phyloP scores from a whole-genome alignment of 1,284 basidiomycete genomes.

The Sanghuangporus weigelae region DNA sequence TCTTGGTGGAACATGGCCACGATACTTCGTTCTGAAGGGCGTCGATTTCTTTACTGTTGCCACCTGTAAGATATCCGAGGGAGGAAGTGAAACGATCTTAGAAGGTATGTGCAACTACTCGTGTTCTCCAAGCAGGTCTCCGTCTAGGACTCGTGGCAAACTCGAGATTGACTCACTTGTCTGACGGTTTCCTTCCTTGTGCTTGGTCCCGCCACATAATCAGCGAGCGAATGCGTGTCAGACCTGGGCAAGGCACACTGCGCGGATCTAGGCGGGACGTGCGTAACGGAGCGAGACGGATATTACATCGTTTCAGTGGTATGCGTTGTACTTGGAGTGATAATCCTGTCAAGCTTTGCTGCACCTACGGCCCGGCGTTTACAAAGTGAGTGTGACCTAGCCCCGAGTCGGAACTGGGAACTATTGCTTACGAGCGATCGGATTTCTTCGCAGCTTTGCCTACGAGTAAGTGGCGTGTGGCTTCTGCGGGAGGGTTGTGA shows the following conservation, averaged over 20 bases:
- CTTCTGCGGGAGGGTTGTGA: neutral
- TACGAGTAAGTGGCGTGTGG: conserved; percentile 53
- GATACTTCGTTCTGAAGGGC: conserved; percentile 87
- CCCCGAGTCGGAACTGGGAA: neutral
- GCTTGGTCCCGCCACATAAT: neutral
- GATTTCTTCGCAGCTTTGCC: conserved; percentile 15
- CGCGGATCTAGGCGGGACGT: conserved; percentile 70
- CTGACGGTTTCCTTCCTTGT: neutral
- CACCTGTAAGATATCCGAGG: conserved; percentile 66
- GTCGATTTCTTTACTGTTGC: conserved; percentile 86
- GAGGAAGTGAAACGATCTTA: conserved; percentile 45
- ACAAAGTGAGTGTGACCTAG: conserved; percentile 61
- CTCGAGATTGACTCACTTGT: neutral
- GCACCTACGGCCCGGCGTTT: conserved; percentile 80
- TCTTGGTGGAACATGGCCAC: conserved; percentile 97
- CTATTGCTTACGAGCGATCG: neutral
- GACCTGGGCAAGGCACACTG: conserved; percentile 85
- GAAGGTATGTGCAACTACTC: conserved; percentile 43
- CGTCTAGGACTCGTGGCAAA: neutral
- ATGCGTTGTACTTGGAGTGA: conserved; percentile 73
- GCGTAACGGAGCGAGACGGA: conserved; percentile 83
- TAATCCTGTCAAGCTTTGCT: conserved; percentile 74
- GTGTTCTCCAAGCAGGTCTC: neutral
- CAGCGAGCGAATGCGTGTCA: conserved; percentile 82
- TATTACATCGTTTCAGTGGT: conserved; percentile 85